Evolutionary conservation across 352 stramenopile genomes (phyloP).

Genomic region (Phytophthora pluvialis): DNA sequence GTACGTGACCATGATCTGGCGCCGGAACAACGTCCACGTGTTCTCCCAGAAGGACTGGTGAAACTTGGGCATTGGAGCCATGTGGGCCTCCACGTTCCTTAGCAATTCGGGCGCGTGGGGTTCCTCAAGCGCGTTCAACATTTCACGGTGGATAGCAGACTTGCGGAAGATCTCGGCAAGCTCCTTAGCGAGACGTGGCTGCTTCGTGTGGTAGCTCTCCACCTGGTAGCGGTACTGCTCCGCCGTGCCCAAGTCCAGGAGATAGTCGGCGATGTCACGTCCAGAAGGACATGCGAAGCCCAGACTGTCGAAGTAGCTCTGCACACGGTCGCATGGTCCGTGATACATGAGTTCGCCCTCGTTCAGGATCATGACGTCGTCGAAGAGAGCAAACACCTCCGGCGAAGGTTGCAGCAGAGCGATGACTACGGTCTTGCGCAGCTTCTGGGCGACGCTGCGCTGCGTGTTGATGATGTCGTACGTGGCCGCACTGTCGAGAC

Average conservation of each 20-base stretch:
- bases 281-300: slow-evolving; percentile 37
- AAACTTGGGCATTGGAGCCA: slow-evolving; percentile 34
- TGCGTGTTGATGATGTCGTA: slow-evolving; percentile 28
- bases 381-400: slow-evolving; percentile 57
- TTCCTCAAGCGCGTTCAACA: slow-evolving; percentile 32
- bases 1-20: slow-evolving; percentile 67
- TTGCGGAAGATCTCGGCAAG: slow-evolving; percentile 38
- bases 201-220: slow-evolving; percentile 12
- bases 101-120: slow-evolving; percentile 26
- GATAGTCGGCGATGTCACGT: slow-evolving; percentile 38
- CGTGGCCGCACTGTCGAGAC: slow-evolving; percentile 20
- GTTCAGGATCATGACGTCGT: slow-evolving; percentile 29
- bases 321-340: slow-evolving; percentile 29
- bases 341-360: too few species aligned
- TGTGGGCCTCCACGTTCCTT: slow-evolving; percentile 18
- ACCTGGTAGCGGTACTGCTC: slow-evolving; percentile 35
- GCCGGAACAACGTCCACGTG: slow-evolving; percentile 35
- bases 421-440: slow-evolving; percentile 20
- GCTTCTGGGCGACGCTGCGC: slow-evolving; percentile 14
- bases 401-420: slow-evolving; percentile 25
- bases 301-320: slow-evolving; percentile 47
- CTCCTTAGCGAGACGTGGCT: slow-evolving; percentile 3
- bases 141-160: slow-evolving; percentile 39
- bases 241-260: slow-evolving; percentile 29
- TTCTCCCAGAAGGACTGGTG: slow-evolving; percentile 45